Conservation (phyloP, 306 rosid species). For the Castanopsis chinensis region DNA sequence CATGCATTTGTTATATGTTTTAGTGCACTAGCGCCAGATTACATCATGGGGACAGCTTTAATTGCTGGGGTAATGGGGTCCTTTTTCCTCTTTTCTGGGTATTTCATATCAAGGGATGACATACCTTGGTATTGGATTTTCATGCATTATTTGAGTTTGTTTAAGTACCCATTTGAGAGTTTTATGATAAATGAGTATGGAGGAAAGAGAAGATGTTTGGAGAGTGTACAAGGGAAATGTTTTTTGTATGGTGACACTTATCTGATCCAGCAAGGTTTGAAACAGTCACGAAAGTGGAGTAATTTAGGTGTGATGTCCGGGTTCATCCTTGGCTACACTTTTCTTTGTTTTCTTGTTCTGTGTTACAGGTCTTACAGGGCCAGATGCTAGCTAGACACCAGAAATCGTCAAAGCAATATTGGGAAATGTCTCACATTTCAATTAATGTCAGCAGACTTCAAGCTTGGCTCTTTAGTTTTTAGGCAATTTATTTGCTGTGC, state of each 20-base stretch:
- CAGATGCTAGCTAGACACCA: conserved; percentile 17
- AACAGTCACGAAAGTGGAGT: conserved; percentile 37
- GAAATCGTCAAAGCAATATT: neutral
- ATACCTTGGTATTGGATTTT: conserved; percentile 46
- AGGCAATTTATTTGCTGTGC: too few species aligned
- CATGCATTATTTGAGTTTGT: conserved; percentile 46
- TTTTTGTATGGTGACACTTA: conserved; percentile 25
- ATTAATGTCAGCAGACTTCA: neutral
- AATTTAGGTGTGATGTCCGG: conserved; percentile 37
- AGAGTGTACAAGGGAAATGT: conserved; percentile 22
- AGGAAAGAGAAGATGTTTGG: conserved; percentile 27
- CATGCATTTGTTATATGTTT: conserved; percentile 36
- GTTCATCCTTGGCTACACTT: conserved; percentile 32
- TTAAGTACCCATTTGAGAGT: conserved; percentile 53
- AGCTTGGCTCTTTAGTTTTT: neutral
- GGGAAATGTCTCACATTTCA: neutral
- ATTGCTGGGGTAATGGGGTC: conserved; percentile 31
- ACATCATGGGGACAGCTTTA: conserved; percentile 34
- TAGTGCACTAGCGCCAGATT: conserved; percentile 37
- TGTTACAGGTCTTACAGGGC: conserved; percentile 32
- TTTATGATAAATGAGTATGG: conserved; percentile 43
- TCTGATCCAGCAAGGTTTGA: conserved; percentile 29
- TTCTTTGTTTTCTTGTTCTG: conserved; percentile 37
- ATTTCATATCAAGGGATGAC: conserved; percentile 38
- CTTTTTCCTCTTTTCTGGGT: conserved; percentile 48